Evolutionary conservation across 371 early-diverging fungal genomes (phyloP).

Genomic region (Mucor saturninus): DNA sequence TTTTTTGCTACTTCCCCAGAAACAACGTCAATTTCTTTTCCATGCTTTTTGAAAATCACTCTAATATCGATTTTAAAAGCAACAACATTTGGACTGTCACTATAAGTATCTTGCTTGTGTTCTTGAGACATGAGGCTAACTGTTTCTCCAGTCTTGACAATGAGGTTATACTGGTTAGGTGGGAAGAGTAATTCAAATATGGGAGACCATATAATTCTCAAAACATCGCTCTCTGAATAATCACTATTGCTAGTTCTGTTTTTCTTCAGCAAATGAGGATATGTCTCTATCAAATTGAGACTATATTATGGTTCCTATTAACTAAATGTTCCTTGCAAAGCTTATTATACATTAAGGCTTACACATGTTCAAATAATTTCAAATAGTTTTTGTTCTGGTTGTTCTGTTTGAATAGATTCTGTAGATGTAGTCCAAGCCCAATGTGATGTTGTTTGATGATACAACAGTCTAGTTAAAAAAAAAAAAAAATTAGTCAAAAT

Average conservation of each 20-base stretch:
- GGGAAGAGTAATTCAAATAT: constrained; percentile 25
- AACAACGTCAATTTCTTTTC: constrained; percentile 19
- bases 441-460: constrained; percentile 23
- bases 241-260: constrained; percentile 3
- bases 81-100: constrained; percentile 12
- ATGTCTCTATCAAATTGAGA: constrained; percentile 17
- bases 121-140: constrained; percentile 19
- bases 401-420: constrained; percentile 23
- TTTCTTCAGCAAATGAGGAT: constrained; percentile 6
- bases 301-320: constrained; percentile 22
- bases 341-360: constrained; percentile 21
- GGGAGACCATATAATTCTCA: constrained; percentile 22
- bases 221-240: constrained; percentile 18
- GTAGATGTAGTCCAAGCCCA: constrained; percentile 23
- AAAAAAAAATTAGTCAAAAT: constrained; percentile 19
- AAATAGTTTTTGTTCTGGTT: constrained; percentile 16
- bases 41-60: constrained; percentile 20
- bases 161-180: constrained; percentile 18
- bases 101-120: constrained; percentile 9
- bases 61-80: constrained; percentile 22
- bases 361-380: constrained; percentile 21
- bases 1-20: constrained; percentile 23
- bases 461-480: constrained; percentile 20
- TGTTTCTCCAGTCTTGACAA: constrained; percentile 22
- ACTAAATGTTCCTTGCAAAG: constrained; percentile 19